phyloP scores from a whole-genome alignment of 805 yeast genomes.

The Wickerhamiella sergipiensis region DNA sequence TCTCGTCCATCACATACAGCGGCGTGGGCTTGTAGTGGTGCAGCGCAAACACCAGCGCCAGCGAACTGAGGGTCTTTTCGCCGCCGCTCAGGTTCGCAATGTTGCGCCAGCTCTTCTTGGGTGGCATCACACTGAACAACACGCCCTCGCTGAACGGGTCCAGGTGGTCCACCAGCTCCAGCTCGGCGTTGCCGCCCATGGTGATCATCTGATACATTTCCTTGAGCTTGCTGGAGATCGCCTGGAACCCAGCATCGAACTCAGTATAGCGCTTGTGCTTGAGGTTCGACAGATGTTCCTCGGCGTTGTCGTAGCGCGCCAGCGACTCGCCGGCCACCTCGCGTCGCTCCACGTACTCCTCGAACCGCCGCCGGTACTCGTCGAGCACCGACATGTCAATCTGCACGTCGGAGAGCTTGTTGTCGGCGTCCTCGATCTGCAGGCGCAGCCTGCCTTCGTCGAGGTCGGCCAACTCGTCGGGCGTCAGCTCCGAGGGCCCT shows the following conservation, averaged over 20 bases:
- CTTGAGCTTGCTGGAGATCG: conserved; percentile 74
- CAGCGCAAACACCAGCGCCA: conserved; percentile 90
- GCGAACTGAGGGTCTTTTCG: conserved; percentile 86
- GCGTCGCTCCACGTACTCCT: conserved; percentile 52
- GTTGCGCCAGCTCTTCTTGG: conserved; percentile 94
- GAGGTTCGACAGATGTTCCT: conserved; percentile 49
- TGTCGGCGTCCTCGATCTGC: conserved; percentile 16
- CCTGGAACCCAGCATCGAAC: conserved; percentile 83
- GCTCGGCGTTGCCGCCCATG: conserved; percentile 98
- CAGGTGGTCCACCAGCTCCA: conserved; percentile 85
- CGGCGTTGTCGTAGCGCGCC: conserved; percentile 46
- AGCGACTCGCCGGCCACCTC: conserved; percentile 58
- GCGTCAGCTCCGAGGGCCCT: background rate
- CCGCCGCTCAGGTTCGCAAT: conserved; percentile 94
- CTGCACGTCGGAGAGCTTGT: conserved; percentile 35
- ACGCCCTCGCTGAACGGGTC: conserved; percentile 99
- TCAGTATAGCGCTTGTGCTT: conserved; percentile 68
- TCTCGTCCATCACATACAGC: conserved; percentile 95
- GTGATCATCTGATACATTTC: conserved; percentile 98
- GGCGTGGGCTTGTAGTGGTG: conserved; percentile 97
- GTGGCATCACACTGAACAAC: conserved; percentile 96
- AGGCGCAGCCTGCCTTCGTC: conserved; percentile 11
- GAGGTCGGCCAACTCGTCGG: conserved; percentile 6
- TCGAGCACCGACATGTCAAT: conserved; percentile 63
- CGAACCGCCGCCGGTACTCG: conserved; percentile 57